A percentile compares a stretch with the other conserved stretches of the same genome.
Evolutionary conservation across 2,329 filamentous ascomycete species (phyloP).

Genomic region (Decorospora gaudefroyi): DNA sequence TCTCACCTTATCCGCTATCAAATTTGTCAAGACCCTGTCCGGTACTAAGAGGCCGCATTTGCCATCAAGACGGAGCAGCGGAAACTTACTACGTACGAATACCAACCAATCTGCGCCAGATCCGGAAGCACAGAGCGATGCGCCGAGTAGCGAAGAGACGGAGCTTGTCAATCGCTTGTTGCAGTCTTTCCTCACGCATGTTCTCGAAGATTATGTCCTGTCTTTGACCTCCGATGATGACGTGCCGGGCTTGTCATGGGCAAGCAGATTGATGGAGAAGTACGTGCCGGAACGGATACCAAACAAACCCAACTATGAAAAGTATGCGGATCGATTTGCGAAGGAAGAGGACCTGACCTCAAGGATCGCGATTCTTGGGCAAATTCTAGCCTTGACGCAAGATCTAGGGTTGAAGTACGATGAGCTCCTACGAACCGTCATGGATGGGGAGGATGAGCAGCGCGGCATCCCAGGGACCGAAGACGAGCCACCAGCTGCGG

Average conservation of each 20-base stretch:
- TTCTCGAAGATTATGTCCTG: conserved; percentile 75
- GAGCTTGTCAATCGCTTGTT: conserved; percentile 67
- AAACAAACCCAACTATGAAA: conserved; percentile 62
- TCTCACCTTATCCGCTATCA: conserved; percentile 70
- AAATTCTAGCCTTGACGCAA: conserved; percentile 69
- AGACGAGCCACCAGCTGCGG: conserved; percentile 58
- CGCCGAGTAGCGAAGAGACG: conserved; percentile 58
- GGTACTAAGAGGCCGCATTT: conserved; percentile 68
- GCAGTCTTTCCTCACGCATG: conserved; percentile 76
- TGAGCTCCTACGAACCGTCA: conserved; percentile 54
- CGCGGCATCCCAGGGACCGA: conserved; percentile 54
- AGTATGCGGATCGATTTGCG: conserved; percentile 66
- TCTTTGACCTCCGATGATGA: conserved; percentile 52
- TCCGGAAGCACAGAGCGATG: conserved; percentile 58
- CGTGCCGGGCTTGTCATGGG: conserved; percentile 57
- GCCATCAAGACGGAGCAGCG: conserved; percentile 61
- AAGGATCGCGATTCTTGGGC: conserved; percentile 69
- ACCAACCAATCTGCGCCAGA: conserved; percentile 54
- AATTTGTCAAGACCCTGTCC: conserved; percentile 70
- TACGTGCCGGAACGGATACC: conserved; percentile 65
- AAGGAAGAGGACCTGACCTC: conserved; percentile 65
- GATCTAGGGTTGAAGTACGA: conserved; percentile 58
- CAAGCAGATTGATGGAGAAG: conserved; percentile 67
- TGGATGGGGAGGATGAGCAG: conserved; percentile 49
- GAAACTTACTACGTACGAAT: conserved; percentile 47